These are phyloP conservation scores for Lachnellula arida DNA, from an alignment of 2,329 filamentous ascomycete genomes.

Conservation along the genomic window DNA sequence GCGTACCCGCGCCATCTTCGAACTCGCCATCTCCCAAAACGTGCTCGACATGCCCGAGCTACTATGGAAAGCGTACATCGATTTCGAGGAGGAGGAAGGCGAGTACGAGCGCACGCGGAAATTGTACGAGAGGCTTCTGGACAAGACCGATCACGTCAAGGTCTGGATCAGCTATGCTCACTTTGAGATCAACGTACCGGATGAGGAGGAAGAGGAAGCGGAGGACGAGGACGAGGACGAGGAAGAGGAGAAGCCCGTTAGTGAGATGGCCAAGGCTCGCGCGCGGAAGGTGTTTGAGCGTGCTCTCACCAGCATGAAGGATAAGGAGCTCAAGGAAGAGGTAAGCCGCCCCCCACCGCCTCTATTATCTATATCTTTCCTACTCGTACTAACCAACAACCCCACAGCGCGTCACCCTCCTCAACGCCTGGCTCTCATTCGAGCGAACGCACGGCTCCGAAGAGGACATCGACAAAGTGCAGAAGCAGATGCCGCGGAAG, in stretches of 20 bases:
- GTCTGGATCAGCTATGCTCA: conserved; percentile 99
- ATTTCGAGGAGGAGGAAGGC: conserved; percentile 94
- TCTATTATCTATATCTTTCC: neutral
- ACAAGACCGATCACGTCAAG: conserved; percentile 98
- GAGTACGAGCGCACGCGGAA: conserved; percentile 79
- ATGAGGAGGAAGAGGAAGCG: conserved; percentile 58
- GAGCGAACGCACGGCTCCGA: conserved; percentile 76
- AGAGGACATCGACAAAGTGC: conserved; percentile 74
- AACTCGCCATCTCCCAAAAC: conserved; percentile 78
- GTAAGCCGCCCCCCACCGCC: conserved; percentile 31
- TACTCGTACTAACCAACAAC: conserved; percentile 30
- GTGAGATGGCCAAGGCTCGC: conserved; percentile 76
- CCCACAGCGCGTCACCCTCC: conserved; percentile 68
- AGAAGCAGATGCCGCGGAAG: conserved; percentile 88
- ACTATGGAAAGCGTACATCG: conserved; percentile 96
- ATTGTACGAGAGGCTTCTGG: conserved; percentile 84
- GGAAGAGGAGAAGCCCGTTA: conserved; percentile 59
- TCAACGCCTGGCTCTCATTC: conserved; percentile 90
- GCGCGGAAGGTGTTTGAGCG: conserved; percentile 81
- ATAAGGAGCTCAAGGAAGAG: conserved; percentile 87
- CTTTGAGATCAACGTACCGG: conserved; percentile 92
- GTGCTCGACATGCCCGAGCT: conserved; percentile 95
- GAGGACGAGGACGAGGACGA: conserved; percentile 47
- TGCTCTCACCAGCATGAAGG: conserved; percentile 81
- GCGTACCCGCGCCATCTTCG: conserved; percentile 83